Conservation (phyloP, 768 basidiomycete genomes). For the Phanerochaete carnosa region DNA sequence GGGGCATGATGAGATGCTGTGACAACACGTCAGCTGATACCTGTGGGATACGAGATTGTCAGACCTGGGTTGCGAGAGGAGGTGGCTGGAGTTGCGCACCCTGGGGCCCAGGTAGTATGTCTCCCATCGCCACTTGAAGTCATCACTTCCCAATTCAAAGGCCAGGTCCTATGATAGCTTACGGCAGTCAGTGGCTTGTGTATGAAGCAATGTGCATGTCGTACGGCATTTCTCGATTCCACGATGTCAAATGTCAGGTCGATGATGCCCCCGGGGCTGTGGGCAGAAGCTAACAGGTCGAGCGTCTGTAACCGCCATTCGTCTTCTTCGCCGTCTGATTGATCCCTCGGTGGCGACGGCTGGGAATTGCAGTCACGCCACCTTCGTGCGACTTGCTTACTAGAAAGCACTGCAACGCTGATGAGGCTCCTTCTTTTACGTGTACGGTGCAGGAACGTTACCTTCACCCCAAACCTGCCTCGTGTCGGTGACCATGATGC, state of each 20-base stretch:
- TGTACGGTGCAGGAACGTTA: conserved; percentile 19
- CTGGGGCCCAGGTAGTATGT: conserved; percentile 60
- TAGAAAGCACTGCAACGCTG: conserved; percentile 19
- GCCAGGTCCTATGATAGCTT: conserved; percentile 54
- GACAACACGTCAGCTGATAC: conserved; percentile 71
- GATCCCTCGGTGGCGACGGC: conserved; percentile 22
- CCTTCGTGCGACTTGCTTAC: conserved; percentile 58
- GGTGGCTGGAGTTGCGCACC: conserved; percentile 3
- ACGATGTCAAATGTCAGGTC: conserved; percentile 59
- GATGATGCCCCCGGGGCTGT: conserved; percentile 58
- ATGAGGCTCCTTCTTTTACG: not conserved
- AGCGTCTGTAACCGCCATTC: conserved; percentile 56
- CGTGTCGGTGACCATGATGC: conserved; percentile 69
- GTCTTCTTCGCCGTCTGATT: conserved; percentile 46
- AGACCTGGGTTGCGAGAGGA: not conserved
- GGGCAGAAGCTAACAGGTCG: conserved; percentile 52
- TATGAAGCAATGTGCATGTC: conserved; percentile 16
- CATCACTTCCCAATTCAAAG: conserved; percentile 53
- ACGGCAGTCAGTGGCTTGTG: not conserved
- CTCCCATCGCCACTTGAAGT: conserved; percentile 82
- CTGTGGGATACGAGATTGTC: not conserved
- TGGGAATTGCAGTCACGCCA: conserved; percentile 61
- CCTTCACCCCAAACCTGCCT: conserved; percentile 76
- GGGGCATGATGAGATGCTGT: conserved; percentile 72
- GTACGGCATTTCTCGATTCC: conserved; percentile 58